Base-by-base conservation (phyloP, 192 early-diverging fungal genomes). In the Gaertneriomyces semiglobifer region DNA sequence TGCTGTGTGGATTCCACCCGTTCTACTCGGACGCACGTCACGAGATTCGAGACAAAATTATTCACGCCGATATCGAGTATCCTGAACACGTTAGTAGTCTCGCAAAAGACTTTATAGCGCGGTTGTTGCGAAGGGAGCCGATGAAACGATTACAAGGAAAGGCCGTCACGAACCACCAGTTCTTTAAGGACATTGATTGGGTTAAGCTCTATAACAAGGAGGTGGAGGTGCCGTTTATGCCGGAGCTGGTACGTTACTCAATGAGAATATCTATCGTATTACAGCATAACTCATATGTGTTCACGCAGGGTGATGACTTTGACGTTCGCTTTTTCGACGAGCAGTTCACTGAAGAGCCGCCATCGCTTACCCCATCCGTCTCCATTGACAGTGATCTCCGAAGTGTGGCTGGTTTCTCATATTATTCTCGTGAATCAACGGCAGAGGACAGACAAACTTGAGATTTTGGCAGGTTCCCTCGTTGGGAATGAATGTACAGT, bases 1-100 rank as follows among this genome's bases (percentile, higher is more conserved):
- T 83, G 81, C 64, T 83, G 16, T 83, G 77, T 62, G 81, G 70
- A 16, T 78, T 63, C 56, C 81, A 83, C 64, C 81, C 81, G 7
- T 83, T 83, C 68, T 78, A 83, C 57, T 62, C 62, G 10, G 75
- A 77, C 6, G 69, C 77, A 48, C 67, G 73, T 11, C 57, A 74
- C 39, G 63, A 74, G 48, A 79, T 83, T 45, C 69, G 62, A 44
- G 51, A 77, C 19, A 76, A 74, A 51, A 83, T 83, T 40, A 25
- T 82, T 20, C 44, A 69, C 44, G 68, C 72, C 3, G 57, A 44
- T 0, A 44, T 83, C 10, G 78, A 75, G 39, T 83, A 63, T 59
- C 81, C 81, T 0, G 44, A 52, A 2, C 64, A 70, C 56, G 61
- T 75, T 7, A 69, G 60, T n/a, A 33, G 44, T 7, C 50, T 63